These are phyloP conservation scores for Rubia yunnanensis DNA, from an alignment of 257 asterid genomes.

Conservation along the genomic window DNA sequence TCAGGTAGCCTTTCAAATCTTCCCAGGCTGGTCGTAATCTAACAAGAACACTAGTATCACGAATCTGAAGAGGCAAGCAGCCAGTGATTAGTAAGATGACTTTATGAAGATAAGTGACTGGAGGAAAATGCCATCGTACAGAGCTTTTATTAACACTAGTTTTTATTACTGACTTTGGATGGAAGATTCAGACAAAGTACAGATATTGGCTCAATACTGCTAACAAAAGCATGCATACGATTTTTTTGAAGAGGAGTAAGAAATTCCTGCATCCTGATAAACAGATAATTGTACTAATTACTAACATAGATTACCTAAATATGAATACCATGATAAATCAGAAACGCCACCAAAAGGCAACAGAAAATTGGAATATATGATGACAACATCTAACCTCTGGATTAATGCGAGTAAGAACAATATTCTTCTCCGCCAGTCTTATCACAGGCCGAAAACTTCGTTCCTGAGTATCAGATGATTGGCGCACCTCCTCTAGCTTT, in stretches of 20 bases:
- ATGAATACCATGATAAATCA: neutral
- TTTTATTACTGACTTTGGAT: neutral
- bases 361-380: slow-evolving; percentile 10
- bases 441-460: slow-evolving; percentile 78
- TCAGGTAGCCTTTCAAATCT: slow-evolving; percentile 76
- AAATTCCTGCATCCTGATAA: neutral
- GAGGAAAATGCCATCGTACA: neutral
- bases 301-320: neutral
- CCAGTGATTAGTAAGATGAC: slow-evolving; percentile 12
- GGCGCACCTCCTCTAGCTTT: slow-evolving; percentile 78
- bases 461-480: slow-evolving; percentile 49
- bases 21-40: slow-evolving; percentile 98
- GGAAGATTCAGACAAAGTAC: neutral
- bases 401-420: slow-evolving; percentile 89
- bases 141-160: neutral
- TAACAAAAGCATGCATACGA: neutral
- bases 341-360: neutral
- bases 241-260: neutral
- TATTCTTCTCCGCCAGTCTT: slow-evolving; percentile 75
- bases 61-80: slow-evolving; percentile 46
- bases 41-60: slow-evolving; percentile 95
- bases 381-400: slow-evolving; percentile 68
- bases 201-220: neutral
- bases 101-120: slow-evolving; percentile 3
- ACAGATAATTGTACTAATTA: neutral